phyloP scores from a whole-genome alignment of 768 basidiomycete genomes.

The Lentinula detonsa region DNA sequence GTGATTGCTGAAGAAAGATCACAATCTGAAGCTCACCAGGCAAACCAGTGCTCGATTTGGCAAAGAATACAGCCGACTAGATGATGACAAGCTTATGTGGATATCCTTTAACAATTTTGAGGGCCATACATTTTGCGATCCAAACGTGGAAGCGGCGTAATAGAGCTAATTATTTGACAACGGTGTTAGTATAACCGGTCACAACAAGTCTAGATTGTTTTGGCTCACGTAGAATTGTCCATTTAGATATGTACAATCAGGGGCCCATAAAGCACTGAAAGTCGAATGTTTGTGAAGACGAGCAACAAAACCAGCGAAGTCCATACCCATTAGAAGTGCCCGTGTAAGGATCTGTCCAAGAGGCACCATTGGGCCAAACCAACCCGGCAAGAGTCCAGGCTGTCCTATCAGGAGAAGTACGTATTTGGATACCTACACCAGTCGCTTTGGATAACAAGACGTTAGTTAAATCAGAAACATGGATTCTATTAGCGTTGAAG shows the following conservation, averaged over 20 bases:
- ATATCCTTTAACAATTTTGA: neutral
- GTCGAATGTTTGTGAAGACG: neutral
- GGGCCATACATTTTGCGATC: conserved; percentile 35
- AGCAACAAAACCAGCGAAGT: neutral
- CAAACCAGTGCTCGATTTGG: conserved; percentile 43
- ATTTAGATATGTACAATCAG: conserved; percentile 23
- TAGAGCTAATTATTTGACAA: conserved; percentile 31
- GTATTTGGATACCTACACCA: conserved; percentile 24
- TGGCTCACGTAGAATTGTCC: conserved; percentile 7
- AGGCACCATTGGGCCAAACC: conserved; percentile 26
- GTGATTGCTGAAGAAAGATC: neutral
- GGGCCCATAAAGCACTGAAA: conserved; percentile 23
- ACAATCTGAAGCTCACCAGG: conserved; percentile 21
- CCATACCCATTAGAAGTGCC: conserved; percentile 20
- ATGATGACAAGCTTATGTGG: neutral
- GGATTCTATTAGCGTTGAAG: neutral
- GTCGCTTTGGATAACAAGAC: conserved; percentile 11
- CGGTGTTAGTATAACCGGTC: neutral
- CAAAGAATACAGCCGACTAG: conserved; percentile 49
- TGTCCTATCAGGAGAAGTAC: conserved; percentile 24
- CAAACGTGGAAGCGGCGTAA: conserved; percentile 50
- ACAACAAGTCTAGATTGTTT: neutral
- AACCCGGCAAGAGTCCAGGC: conserved; percentile 21
- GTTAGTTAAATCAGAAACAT: neutral
- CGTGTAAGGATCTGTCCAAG: conserved; percentile 26